Base-by-base conservation (phyloP, 108 stramenopile genomes). In the Epithemia pelagica region DNA sequence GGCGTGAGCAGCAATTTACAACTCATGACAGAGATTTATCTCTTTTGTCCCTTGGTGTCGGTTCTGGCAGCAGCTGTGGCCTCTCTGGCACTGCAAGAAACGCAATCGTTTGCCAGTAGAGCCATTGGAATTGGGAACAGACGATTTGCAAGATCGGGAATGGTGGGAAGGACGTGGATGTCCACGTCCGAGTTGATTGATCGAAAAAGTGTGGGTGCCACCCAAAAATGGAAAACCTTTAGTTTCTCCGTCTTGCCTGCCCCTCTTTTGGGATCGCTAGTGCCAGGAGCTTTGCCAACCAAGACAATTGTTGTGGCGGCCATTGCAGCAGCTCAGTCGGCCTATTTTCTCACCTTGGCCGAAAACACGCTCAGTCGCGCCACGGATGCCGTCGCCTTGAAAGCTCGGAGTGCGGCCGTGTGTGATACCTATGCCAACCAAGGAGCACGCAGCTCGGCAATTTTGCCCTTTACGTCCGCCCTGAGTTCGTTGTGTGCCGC, bases 371-470 rank as follows among this genome's bases (percentile, higher is more conserved):
- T 96, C 64, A 84, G 89, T 0, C 73, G 87, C 23, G 89, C 90
- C 0, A 81, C 82, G 8, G 91, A 96, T 68, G 90, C 91, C 21
- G 91, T 92, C n/a, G 95, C 95, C 10, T 55, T 88, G 24, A 92
- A 92, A 65, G 75, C 84, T 32, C 80, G 94, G 30, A 84, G 84
- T 67, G 90, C 90, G 3, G 94, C 94, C 26, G 84, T 92, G 25
- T 88, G 87, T 71, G 90, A 92, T 66, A 87, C 90, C 10, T 96
- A 96, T 72, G 95, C 95, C 57, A 96, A 96, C 65, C 95, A 93
- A 71, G 92, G 90, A 21, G 76, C 91, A 25, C 74, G 95, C 52
- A 80, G 77, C 24, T 85, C 90, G 0, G 89, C 90, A 10, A 88
- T 96, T 28, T 72, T 96, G 24, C 95, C 95, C 20, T 96, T 93